Evolutionary conservation across 768 basidiomycete genomes (phyloP).

Genomic region (Nevesoporus exiguus): DNA sequence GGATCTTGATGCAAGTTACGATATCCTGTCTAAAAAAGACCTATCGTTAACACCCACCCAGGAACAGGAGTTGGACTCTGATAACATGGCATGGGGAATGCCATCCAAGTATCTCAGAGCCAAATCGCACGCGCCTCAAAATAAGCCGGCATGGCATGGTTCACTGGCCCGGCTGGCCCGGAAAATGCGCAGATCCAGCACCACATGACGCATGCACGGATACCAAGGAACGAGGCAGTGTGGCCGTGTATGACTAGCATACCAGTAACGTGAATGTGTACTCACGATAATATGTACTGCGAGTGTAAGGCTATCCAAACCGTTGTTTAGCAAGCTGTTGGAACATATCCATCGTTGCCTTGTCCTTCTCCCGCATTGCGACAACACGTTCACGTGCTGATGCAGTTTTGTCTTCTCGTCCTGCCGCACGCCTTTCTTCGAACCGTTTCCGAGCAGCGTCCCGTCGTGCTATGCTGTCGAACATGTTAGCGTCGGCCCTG

Average conservation of each 20-base stretch:
- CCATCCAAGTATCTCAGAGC: not conserved
- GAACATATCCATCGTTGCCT: constrained; percentile 96
- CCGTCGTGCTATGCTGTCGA: constrained; percentile 61
- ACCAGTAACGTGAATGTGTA: not conserved
- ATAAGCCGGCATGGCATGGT: not conserved
- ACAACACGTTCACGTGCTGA: constrained; percentile 57
- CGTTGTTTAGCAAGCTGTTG: constrained; percentile 85
- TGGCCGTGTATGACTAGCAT: not conserved
- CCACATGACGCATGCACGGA: not conserved
- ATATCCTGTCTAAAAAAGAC: not conserved
- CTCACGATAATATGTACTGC: not conserved
- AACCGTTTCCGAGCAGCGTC: constrained; percentile 68
- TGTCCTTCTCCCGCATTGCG: constrained; percentile 74
- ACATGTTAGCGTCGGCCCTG: constrained; percentile 4
- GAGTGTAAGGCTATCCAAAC: constrained; percentile 54
- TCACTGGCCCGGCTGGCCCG: not conserved
- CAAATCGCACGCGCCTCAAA: not conserved
- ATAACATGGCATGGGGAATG: constrained; percentile 39
- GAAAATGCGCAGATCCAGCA: not conserved
- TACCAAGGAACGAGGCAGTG: not conserved
- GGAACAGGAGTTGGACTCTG: constrained; percentile 32
- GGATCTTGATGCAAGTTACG: constrained; percentile 1
- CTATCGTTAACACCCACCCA: not conserved
- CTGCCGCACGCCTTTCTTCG: constrained; percentile 44
- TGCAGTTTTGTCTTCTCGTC: constrained; percentile 48